phyloP scores from a whole-genome alignment of 495 filamentous ascomycete species.

The Annulohypoxylon moriforme region DNA sequence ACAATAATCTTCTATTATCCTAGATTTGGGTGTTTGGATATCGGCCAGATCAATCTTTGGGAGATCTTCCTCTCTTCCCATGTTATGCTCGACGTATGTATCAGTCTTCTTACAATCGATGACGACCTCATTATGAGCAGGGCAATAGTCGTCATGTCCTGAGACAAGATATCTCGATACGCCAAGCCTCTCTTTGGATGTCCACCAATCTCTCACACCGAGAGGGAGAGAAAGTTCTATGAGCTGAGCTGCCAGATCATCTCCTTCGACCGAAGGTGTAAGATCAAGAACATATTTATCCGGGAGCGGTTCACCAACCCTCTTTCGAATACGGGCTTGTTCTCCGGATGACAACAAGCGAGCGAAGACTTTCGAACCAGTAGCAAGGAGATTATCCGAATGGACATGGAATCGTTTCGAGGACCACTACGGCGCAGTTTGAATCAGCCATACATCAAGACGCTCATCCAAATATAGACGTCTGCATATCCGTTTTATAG shows the following conservation, averaged over 20 bases:
- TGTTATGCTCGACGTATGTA: neutral
- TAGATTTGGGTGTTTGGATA: conserved; percentile 31
- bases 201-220: conserved; percentile 61
- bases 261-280: conserved; percentile 68
- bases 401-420: conserved; percentile 55
- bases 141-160: conserved; percentile 46
- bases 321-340: conserved; percentile 45
- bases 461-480: neutral
- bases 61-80: neutral
- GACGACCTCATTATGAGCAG: conserved; percentile 20
- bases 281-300: conserved; percentile 68
- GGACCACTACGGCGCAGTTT: conserved; percentile 39
- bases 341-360: conserved; percentile 58
- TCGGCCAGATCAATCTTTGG: conserved; percentile 18
- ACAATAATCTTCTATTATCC: conserved; percentile 67
- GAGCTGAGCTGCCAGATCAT: conserved; percentile 68
- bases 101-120: conserved; percentile 16
- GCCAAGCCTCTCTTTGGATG: conserved; percentile 50
- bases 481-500: neutral
- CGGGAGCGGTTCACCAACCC: neutral
- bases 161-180: conserved; percentile 39
- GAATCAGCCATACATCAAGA: conserved; percentile 17
- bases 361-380: conserved; percentile 62
- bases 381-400: conserved; percentile 58
- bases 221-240: conserved; percentile 68